phyloP scores from a whole-genome alignment of 441 rosid species.

The Cnidoscolus chayamansa region DNA sequence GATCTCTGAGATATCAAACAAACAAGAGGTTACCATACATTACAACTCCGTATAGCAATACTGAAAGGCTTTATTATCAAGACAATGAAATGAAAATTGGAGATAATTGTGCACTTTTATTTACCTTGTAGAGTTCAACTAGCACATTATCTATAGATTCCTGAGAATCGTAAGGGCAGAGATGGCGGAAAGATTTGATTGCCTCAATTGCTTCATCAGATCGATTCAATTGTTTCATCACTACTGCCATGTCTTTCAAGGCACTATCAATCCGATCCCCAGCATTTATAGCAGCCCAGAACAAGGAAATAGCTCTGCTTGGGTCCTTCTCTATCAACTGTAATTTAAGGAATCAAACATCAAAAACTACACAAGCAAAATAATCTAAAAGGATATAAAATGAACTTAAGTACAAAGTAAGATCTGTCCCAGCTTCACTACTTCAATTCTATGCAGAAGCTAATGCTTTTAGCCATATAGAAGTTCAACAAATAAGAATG shows the following conservation, averaged over 20 bases:
- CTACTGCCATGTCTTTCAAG: constrained; percentile 89
- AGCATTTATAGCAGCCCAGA: constrained; percentile 90
- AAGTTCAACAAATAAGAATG: too few species aligned
- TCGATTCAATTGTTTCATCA: constrained; percentile 81
- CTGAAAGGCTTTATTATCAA: background rate
- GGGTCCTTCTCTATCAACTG: constrained; percentile 85
- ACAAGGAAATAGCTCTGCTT: constrained; percentile 63
- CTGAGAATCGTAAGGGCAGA: constrained; percentile 70
- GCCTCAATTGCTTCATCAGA: constrained; percentile 91
- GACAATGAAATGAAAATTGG: background rate
- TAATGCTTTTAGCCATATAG: too few species aligned
- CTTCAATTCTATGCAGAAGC: too few species aligned
- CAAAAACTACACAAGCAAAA: background rate
- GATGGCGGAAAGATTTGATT: constrained; percentile 77
- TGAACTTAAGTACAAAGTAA: background rate
- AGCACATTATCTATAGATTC: constrained; percentile 81
- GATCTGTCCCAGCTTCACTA: too few species aligned
- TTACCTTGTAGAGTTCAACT: constrained; percentile 83
- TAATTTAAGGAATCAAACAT: background rate
- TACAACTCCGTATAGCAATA: background rate
- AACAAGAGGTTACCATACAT: background rate
- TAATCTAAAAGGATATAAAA: background rate
- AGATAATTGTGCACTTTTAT: background rate
- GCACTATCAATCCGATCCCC: constrained; percentile 91
- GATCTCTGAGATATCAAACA: constrained; percentile 46